phyloP scores from a whole-genome alignment of 1,284 basidiomycete genomes.

The Malassezia slooffiae region DNA sequence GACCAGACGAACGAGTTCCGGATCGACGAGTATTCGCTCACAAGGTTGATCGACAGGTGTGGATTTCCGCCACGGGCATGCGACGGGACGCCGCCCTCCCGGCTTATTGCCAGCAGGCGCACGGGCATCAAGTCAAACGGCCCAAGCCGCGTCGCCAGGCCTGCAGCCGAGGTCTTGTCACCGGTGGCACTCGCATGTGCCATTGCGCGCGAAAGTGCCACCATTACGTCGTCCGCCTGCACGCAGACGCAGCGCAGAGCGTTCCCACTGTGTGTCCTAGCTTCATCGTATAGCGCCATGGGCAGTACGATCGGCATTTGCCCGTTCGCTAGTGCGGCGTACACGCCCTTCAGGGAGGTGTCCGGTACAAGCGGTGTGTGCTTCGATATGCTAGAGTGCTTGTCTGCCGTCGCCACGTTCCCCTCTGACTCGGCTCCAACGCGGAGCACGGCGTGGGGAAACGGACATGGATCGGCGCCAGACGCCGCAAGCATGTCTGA shows the following conservation, averaged over 20 bases:
- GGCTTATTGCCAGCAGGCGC: conserved; percentile 93
- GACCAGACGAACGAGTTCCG: conserved; percentile 79
- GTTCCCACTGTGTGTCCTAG: neutral
- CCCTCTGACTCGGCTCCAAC: conserved; percentile 22
- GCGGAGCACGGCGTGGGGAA: conserved; percentile 48
- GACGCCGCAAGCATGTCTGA: conserved; percentile 72
- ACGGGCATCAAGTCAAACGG: conserved; percentile 53
- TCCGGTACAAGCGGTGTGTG: conserved; percentile 13
- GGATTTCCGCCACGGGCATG: conserved; percentile 89
- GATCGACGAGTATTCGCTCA: conserved; percentile 77
- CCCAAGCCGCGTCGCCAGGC: conserved; percentile 8
- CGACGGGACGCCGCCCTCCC: conserved; percentile 91
- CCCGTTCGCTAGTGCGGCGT: conserved; percentile 73
- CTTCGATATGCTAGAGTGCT: too few species aligned
- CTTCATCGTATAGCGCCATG: conserved; percentile 74
- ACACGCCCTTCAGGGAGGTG: conserved; percentile 36
- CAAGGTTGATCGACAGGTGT: conserved; percentile 88
- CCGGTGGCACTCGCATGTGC: conserved; percentile 46
- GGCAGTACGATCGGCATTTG: conserved; percentile 96
- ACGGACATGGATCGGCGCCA: conserved; percentile 73
- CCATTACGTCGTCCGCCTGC: conserved; percentile 79
- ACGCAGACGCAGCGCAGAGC: conserved; percentile 65
- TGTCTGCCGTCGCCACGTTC: too few species aligned
- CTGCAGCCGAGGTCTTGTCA: neutral
- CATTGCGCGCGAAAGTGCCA: conserved; percentile 79